These are phyloP conservation scores for Zoysia pacifica DNA, from an alignment of 176 grass and related monocot species.

Conservation along the genomic window DNA sequence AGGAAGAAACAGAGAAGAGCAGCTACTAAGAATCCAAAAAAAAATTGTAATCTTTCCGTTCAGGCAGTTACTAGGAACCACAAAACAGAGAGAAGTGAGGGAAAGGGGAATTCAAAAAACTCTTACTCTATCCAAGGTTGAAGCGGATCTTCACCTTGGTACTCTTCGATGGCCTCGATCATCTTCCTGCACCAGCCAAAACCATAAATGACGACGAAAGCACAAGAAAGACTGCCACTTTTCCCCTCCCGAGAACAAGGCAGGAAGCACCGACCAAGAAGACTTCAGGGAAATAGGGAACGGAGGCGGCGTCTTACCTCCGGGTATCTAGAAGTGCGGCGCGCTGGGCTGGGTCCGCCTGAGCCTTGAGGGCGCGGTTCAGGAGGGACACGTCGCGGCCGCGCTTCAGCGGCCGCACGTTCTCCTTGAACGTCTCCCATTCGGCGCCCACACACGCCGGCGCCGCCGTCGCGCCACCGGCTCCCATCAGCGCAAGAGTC, in stretches of 20 bases:
- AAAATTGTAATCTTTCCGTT: neutral
- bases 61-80: conserved; percentile 7
- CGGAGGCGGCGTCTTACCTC: conserved; percentile 32
- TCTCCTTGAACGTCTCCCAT: conserved; percentile 90
- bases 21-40: neutral
- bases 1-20: conserved; percentile 12
- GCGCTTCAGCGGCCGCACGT: conserved; percentile 93
- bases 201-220: neutral
- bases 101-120: neutral
- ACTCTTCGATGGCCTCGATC: conserved; percentile 84
- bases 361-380: conserved; percentile 72
- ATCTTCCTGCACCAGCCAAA: conserved; percentile 54
- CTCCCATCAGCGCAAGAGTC: conserved; percentile 39
- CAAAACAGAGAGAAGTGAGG: neutral
- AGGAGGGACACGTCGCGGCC: conserved; percentile 82
- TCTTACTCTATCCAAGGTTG: conserved; percentile 88
- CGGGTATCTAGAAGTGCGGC: conserved; percentile 58
- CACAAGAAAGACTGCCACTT: neutral
- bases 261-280: conserved; percentile 16
- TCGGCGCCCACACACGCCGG: conserved; percentile 49
- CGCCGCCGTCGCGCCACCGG: conserved; percentile 21
- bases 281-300: neutral
- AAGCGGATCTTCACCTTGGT: conserved; percentile 83
- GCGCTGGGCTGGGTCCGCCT: conserved; percentile 48
- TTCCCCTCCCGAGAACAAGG: neutral